Percentiles rank a stretch among this genome's conserved stretches.
Conservation (phyloP, 2,329 filamentous ascomycete species). For the Neonectria magnoliae region DNA sequence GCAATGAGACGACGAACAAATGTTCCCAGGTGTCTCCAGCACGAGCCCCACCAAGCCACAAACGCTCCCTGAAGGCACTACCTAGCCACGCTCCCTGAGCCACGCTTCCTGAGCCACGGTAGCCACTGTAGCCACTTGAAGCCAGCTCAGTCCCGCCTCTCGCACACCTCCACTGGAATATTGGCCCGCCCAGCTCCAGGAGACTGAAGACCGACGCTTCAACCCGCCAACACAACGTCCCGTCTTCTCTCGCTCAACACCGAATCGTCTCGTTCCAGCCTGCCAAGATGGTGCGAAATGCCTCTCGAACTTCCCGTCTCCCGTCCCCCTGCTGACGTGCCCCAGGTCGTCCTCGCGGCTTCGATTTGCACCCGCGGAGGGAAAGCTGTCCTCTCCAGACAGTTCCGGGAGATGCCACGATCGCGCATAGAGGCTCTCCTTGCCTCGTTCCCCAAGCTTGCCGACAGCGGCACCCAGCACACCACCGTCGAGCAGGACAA, state of each 20-base stretch:
- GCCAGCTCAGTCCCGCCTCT: slow-evolving; percentile 22
- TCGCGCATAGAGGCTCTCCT: slow-evolving; percentile 96
- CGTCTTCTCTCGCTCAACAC: slow-evolving; percentile 27
- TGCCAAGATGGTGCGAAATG: slow-evolving; percentile 52
- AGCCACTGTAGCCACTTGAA: slow-evolving; percentile 15
- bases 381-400: slow-evolving; percentile 96
- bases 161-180: slow-evolving; percentile 42
- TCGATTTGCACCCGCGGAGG: slow-evolving; percentile 98
- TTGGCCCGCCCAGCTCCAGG: slow-evolving; percentile 45
- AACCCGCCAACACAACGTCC: slow-evolving; percentile 35
- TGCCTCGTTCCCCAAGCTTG: slow-evolving; percentile 96
- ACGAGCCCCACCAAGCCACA: background rate
- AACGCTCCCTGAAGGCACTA: background rate
- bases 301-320: slow-evolving; percentile 5
- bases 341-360: slow-evolving; percentile 94
- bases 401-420: slow-evolving; percentile 97
- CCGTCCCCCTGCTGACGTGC: slow-evolving; percentile 34
- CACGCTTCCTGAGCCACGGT: slow-evolving; percentile 23
- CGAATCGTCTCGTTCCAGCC: slow-evolving; percentile 34
- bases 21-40: slow-evolving; percentile 15
- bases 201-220: slow-evolving; percentile 33
- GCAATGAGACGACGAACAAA: slow-evolving; percentile 2
- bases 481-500: slow-evolving; percentile 99
- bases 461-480: slow-evolving; percentile 95
- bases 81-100: slow-evolving; percentile 14